Conservation (phyloP, 2,329 filamentous ascomycete species). For the Fonsecaea nubica region DNA sequence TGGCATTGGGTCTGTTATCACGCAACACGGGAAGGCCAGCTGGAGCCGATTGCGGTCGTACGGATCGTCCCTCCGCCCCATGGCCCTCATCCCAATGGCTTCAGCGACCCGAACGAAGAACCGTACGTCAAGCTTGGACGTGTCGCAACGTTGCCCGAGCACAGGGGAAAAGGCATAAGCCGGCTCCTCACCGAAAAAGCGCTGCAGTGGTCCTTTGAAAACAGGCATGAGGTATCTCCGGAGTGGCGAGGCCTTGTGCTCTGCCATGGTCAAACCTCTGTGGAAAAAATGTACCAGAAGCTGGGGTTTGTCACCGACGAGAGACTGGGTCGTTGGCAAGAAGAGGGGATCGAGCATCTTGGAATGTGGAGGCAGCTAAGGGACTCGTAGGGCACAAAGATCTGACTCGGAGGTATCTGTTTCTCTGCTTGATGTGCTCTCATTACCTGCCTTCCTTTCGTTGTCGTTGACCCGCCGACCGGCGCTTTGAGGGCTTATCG, state of each 20-base stretch:
- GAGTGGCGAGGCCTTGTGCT: conserved; percentile 77
- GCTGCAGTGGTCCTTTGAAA: conserved; percentile 68
- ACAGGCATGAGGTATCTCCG: conserved; percentile 58
- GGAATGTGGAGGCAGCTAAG: conserved; percentile 72
- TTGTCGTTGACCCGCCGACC: neutral
- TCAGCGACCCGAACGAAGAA: conserved; percentile 54
- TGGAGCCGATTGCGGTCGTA: conserved; percentile 73
- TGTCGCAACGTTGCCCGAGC: conserved; percentile 71
- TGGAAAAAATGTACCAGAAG: conserved; percentile 69
- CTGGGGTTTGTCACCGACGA: conserved; percentile 78
- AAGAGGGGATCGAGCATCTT: conserved; percentile 84
- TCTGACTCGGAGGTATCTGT: neutral
- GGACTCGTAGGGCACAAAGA: conserved; percentile 34
- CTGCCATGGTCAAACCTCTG: conserved; percentile 76
- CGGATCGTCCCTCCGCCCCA: conserved; percentile 84
- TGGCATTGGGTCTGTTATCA: conserved; percentile 91
- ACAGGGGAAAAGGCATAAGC: conserved; percentile 70
- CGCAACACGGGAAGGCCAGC: conserved; percentile 32
- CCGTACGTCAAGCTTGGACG: conserved; percentile 84
- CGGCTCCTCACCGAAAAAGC: conserved; percentile 70
- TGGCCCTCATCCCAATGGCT: conserved; percentile 58
- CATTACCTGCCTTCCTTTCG: neutral
- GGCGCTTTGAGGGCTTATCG: neutral
- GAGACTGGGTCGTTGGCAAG: conserved; percentile 75
- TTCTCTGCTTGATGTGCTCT: neutral